Evolutionary conservation across 495 filamentous ascomycete species (phyloP).

Genomic region (Pseudoneurospora amorphoporcata): DNA sequence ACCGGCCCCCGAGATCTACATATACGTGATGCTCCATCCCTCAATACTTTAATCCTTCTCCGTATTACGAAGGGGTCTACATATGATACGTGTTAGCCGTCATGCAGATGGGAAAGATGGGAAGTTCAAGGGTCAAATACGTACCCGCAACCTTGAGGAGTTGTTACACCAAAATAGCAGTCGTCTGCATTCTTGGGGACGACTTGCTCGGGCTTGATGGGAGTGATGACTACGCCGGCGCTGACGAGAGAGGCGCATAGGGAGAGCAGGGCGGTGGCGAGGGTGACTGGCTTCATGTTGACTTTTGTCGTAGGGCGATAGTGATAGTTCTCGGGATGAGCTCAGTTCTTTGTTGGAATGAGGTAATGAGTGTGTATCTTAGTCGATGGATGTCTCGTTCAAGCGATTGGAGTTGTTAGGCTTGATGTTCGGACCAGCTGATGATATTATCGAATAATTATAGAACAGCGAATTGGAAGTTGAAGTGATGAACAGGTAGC

Average conservation of each 20-base stretch:
- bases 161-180: conserved; percentile 40
- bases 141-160: conserved; percentile 39
- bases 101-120: not conserved
- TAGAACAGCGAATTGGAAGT: not conserved
- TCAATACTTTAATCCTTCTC: not conserved
- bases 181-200: conserved; percentile 29
- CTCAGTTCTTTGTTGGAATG: not conserved
- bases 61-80: not conserved
- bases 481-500: not conserved
- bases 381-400: not conserved
- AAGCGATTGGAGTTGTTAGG: not conserved
- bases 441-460: not conserved
- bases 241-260: conserved; percentile 34
- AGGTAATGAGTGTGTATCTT: not conserved
- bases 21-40: not conserved
- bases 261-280: conserved; percentile 24
- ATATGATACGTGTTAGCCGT: not conserved
- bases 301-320: not conserved
- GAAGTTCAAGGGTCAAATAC: conserved; percentile 7
- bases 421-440: not conserved
- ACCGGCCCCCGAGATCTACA: not conserved
- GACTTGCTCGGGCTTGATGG: conserved; percentile 33
- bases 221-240: conserved; percentile 37
- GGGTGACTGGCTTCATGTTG: conserved; percentile 28
- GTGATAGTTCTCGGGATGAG: not conserved